Conservation (phyloP, 129 eudicot species). For the Calendula officinalis region DNA sequence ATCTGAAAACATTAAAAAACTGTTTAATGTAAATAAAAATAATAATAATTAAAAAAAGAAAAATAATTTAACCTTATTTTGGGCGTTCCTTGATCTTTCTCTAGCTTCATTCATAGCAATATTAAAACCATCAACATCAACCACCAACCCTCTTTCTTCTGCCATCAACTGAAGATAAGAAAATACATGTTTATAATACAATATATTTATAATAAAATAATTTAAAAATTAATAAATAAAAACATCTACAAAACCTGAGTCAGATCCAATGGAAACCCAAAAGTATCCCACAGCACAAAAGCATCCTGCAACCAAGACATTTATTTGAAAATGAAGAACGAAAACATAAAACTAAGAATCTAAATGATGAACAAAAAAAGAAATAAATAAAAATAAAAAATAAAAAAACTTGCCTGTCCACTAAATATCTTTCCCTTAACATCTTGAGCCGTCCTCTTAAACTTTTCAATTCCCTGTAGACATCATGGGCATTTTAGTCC, state of each 20-base stretch:
- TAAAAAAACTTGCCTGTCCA: constrained; percentile 65
- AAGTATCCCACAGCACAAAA: constrained; percentile 93
- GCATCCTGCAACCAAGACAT: constrained; percentile 71
- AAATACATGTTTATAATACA: background rate
- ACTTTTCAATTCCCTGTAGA: constrained; percentile 90
- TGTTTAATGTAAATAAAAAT: background rate
- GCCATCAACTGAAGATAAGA: constrained; percentile 77
- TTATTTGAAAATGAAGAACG: constrained; percentile 10
- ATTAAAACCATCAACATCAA: constrained; percentile 73
- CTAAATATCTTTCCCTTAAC: constrained; percentile 65
- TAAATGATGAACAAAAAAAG: background rate
- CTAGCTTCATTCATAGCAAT: constrained; percentile 80
- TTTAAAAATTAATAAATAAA: background rate
- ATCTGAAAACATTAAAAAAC: too few relatives aligned
- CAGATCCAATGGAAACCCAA: constrained; percentile 92
- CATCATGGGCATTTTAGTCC: constrained; percentile 1
- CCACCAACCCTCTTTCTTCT: constrained; percentile 83
- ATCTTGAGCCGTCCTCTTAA: constrained; percentile 80
- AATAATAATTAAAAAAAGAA: background rate
- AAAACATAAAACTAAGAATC: constrained; percentile 14
- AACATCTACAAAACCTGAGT: constrained; percentile 65
- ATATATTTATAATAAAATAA: background rate
- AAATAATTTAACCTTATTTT: constrained; percentile 76
- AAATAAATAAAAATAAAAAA: too few relatives aligned
- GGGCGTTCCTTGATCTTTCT: constrained; percentile 92